Conservation (phyloP, 192 early-diverging fungal genomes). For the Spinellus fusiger region DNA sequence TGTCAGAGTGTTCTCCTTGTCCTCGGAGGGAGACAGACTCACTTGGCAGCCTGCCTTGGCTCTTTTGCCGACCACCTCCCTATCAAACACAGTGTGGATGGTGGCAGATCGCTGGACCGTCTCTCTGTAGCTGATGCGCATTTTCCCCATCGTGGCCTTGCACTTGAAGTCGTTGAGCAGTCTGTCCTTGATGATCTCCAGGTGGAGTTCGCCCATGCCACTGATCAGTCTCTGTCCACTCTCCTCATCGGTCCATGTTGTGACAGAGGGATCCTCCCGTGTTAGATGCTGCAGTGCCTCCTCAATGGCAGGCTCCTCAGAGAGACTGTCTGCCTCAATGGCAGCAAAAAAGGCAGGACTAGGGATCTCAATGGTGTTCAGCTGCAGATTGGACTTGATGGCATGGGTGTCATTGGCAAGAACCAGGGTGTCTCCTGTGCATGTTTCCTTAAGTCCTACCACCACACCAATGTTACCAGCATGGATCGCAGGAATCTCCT, state of each 20-base stretch:
- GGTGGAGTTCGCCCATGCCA: conserved; percentile 94
- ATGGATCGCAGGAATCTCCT: conserved; percentile 67
- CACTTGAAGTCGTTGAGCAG: conserved; percentile 73
- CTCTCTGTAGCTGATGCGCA: conserved; percentile 87
- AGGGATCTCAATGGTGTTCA: conserved; percentile 77
- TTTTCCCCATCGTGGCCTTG: conserved; percentile 74
- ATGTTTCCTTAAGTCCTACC: conserved; percentile 74
- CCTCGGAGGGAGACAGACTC: conserved; percentile 40
- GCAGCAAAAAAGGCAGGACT: conserved; percentile 82
- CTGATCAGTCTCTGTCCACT: conserved; percentile 83
- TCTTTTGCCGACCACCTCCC: conserved; percentile 65
- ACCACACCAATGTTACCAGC: conserved; percentile 85
- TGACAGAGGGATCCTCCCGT: conserved; percentile 86
- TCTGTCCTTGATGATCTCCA: conserved; percentile 86
- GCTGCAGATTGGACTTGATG: conserved; percentile 38
- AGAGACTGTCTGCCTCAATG: conserved; percentile 67
- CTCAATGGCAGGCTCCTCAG: conserved; percentile 68
- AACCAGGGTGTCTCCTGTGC: conserved; percentile 82
- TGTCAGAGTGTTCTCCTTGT: conserved; percentile 22
- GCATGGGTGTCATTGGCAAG: conserved; percentile 44
- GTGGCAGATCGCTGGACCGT: conserved; percentile 40
- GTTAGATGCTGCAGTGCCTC: conserved; percentile 66
- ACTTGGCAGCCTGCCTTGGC: conserved; percentile 53
- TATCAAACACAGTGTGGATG: conserved; percentile 51
- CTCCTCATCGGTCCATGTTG: conserved; percentile 66